These are phyloP conservation scores for Xylariaceae sp. DNA, from an alignment of 2,329 filamentous ascomycete genomes.

Conservation along the genomic window DNA sequence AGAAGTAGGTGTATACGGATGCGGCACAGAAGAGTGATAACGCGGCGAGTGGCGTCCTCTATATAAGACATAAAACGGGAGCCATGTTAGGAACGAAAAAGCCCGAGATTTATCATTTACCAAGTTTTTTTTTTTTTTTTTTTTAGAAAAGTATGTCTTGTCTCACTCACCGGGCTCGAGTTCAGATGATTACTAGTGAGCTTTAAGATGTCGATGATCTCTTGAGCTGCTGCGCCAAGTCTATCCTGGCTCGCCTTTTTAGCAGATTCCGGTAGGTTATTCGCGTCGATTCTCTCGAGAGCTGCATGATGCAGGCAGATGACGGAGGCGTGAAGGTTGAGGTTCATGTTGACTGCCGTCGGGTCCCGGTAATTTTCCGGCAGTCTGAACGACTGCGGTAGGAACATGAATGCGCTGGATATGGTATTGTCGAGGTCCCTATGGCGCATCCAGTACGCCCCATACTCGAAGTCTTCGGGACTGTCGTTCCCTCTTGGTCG, in stretches of 20 bases:
- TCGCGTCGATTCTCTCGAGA: conserved; percentile 72
- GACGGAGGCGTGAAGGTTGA: conserved; percentile 80
- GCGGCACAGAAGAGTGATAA: conserved; percentile 82
- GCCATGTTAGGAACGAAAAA: too few species aligned
- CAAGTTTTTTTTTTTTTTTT: too few species aligned
- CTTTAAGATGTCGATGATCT: conserved; percentile 79
- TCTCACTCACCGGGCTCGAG: conserved; percentile 54
- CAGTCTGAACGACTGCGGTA: conserved; percentile 69
- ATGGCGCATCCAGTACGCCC: conserved; percentile 82
- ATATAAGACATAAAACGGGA: too few species aligned
- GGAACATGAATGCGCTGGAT: conserved; percentile 69
- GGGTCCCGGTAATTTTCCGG: conserved; percentile 63
- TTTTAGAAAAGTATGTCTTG: not conserved
- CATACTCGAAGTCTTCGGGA: conserved; percentile 67
- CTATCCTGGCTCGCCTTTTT: conserved; percentile 66
- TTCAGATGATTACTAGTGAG: conserved; percentile 69
- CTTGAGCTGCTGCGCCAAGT: conserved; percentile 73
- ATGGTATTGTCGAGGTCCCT: conserved; percentile 75
- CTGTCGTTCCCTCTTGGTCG: conserved; percentile 62
- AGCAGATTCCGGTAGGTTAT: conserved; percentile 59
- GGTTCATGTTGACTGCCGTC: conserved; percentile 74
- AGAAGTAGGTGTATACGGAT: conserved; percentile 71
- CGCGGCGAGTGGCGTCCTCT: conserved; percentile 74
- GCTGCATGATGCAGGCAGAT: conserved; percentile 89
- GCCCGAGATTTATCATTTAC: too few species aligned